Percentiles rank a stretch among this genome's conserved stretches.
phyloP scores from a whole-genome alignment of 2,329 filamentous ascomycete species.

The Colletotrichum siamense region DNA sequence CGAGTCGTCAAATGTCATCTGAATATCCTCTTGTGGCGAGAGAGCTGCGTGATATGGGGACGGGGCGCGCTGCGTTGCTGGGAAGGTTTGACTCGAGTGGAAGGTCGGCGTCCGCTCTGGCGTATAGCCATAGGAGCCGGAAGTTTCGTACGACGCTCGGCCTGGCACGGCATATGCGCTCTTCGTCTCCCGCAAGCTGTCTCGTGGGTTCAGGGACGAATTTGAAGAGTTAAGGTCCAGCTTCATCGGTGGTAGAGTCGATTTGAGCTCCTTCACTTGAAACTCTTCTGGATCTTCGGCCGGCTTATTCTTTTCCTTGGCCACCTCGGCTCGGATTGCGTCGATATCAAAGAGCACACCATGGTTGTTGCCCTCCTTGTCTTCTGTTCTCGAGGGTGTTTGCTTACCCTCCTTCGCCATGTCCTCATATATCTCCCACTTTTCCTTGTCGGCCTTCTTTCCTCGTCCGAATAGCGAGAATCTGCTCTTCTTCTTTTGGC shows the following conservation, averaged over 20 bases:
- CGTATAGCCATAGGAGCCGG: conserved; percentile 22
- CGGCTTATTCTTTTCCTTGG: conserved; percentile 61
- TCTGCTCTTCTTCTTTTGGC: conserved; percentile 57
- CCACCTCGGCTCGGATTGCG: conserved; percentile 86
- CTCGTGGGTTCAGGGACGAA: conserved; percentile 32
- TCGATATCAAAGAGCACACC: conserved; percentile 93
- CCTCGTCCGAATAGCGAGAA: conserved; percentile 85
- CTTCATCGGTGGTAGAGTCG: conserved; percentile 89
- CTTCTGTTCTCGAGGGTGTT: conserved; percentile 45
- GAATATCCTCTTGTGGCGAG: conserved; percentile 53
- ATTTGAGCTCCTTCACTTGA: conserved; percentile 81
- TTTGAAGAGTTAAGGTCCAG: conserved; percentile 61
- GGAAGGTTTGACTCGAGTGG: conserved; percentile 23
- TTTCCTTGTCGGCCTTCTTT: conserved; percentile 81
- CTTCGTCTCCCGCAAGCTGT: conserved; percentile 48
- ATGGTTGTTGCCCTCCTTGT: conserved; percentile 56
- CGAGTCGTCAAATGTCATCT: conserved; percentile 76
- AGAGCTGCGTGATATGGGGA: conserved; percentile 31
- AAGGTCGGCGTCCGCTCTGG: conserved; percentile 26
- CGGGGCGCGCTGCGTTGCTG: conserved; percentile 11
- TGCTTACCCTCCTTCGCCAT: conserved; percentile 43
- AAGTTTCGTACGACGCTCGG: conserved; percentile 28
- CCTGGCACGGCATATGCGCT: conserved; percentile 46
- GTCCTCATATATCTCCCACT: conserved; percentile 95
- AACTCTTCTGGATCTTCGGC: conserved; percentile 56